Evolutionary conservation across 495 filamentous ascomycete genomes (phyloP).

Genomic region (Platismatia glauca): DNA sequence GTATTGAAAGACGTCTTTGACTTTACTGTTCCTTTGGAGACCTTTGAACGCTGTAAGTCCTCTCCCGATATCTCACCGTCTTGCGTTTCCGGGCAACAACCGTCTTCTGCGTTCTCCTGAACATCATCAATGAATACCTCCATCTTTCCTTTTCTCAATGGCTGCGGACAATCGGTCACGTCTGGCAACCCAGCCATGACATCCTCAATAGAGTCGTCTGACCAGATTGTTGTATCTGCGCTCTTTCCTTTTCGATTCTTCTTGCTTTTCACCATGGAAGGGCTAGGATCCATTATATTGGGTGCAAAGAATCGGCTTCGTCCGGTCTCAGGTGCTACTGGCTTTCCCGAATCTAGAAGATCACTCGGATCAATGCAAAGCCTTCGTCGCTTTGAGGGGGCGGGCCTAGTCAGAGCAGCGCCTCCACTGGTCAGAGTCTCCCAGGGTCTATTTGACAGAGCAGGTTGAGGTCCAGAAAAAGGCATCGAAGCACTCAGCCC

Average conservation of each 20-base stretch:
- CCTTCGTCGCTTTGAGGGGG: conserved; percentile 51
- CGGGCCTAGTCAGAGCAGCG: conserved; percentile 38
- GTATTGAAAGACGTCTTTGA: conserved; percentile 1
- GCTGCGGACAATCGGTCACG: conserved; percentile 25
- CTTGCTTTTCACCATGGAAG: conserved; percentile 39
- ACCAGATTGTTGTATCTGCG: conserved; percentile 51
- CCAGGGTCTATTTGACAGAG: conserved; percentile 30
- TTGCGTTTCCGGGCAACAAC: conserved; percentile 1
- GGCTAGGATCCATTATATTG: conserved; percentile 36
- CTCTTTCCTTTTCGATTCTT: conserved; percentile 39
- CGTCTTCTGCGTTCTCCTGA: not conserved
- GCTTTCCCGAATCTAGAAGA: conserved; percentile 25
- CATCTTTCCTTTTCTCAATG: conserved; percentile 28
- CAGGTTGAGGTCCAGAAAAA: conserved; percentile 23
- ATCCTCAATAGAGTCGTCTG: conserved; percentile 58
- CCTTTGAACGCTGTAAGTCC: conserved; percentile 8
- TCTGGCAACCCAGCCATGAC: conserved; percentile 47
- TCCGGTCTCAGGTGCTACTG: conserved; percentile 29
- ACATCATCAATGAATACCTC: conserved; percentile 20
- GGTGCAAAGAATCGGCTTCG: conserved; percentile 53
- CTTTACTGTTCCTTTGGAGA: conserved; percentile 4
- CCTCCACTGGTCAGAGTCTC: conserved; percentile 36
- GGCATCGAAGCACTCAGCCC: conserved; percentile 29
- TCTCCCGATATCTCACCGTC: not conserved
- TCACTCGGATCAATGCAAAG: conserved; percentile 50